Evolutionary conservation across 2,329 filamentous ascomycete genomes (phyloP).

Genomic region (Fusarium bulbicola): DNA sequence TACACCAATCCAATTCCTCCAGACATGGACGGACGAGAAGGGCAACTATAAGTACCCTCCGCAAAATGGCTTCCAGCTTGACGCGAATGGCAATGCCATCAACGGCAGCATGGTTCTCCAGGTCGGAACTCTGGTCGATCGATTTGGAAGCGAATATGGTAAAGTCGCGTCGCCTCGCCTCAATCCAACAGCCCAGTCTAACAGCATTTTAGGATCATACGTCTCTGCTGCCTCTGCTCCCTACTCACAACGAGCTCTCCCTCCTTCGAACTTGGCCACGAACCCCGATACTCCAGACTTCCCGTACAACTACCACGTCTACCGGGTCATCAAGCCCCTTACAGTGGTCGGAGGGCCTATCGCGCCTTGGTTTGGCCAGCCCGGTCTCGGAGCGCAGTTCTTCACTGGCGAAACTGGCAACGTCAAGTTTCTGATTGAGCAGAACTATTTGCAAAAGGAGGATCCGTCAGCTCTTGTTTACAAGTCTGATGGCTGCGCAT

Average conservation of each 20-base stretch:
- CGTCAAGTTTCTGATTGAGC: slow-evolving; percentile 28
- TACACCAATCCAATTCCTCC: slow-evolving; percentile 53
- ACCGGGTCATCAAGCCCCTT: slow-evolving; percentile 53
- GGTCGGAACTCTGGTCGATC: slow-evolving; percentile 55
- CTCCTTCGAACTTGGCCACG: slow-evolving; percentile 56
- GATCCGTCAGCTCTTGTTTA: slow-evolving; percentile 27
- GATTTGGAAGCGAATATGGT: slow-evolving; percentile 58
- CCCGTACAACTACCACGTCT: slow-evolving; percentile 60
- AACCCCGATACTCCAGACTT: slow-evolving; percentile 44
- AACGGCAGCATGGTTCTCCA: slow-evolving; percentile 52
- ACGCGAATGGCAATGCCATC: slow-evolving; percentile 49
- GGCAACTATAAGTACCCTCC: slow-evolving; percentile 51
- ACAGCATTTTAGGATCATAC: slow-evolving; percentile 41
- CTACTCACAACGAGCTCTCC: slow-evolving; percentile 57
- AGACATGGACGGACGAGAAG: slow-evolving; percentile 44
- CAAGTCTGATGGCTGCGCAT: slow-evolving; percentile 21
- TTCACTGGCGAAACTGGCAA: slow-evolving; percentile 43
- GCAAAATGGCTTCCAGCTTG: slow-evolving; percentile 51
- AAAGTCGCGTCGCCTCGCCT: slow-evolving; percentile 2
- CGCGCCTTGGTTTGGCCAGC: slow-evolving; percentile 60
- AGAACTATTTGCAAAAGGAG: slow-evolving; percentile 28
- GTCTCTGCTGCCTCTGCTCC: slow-evolving; percentile 55
- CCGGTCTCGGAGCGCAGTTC: slow-evolving; percentile 53
- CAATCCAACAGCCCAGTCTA: background rate
- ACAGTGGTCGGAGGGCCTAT: slow-evolving; percentile 55